These are phyloP conservation scores for Sisymbrium altissimum DNA, from an alignment of 345 rosid species.

Conservation along the genomic window DNA sequence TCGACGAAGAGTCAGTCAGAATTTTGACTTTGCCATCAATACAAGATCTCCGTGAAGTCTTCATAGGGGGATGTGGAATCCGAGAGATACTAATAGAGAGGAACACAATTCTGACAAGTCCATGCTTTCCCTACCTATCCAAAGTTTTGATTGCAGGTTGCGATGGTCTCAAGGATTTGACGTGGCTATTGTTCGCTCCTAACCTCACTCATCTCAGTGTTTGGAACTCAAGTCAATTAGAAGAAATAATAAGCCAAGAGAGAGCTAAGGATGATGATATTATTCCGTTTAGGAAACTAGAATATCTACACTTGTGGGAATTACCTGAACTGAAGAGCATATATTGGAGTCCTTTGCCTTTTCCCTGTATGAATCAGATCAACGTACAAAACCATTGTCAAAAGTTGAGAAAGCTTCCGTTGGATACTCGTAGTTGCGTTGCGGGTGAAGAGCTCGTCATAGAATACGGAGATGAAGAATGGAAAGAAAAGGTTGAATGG, in stretches of 20 bases:
- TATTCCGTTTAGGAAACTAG: neutral
- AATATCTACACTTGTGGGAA: neutral
- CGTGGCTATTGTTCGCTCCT: conserved; percentile 9
- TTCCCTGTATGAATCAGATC: neutral
- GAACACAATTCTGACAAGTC: neutral
- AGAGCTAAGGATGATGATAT: neutral
- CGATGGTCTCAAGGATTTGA: neutral
- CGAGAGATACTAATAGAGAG: neutral
- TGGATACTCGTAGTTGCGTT: neutral
- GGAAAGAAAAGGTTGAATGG: conserved; percentile 4
- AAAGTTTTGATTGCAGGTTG: no score
- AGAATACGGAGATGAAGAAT: neutral
- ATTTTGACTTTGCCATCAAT: neutral
- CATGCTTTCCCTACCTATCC: neutral
- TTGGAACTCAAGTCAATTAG: neutral
- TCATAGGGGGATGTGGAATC: neutral
- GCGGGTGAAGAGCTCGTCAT: neutral
- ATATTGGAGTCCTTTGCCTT: neutral
- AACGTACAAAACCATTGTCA: neutral
- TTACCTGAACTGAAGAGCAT: neutral
- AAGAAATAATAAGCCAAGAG: neutral
- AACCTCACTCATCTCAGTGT: neutral
- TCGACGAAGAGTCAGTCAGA: neutral
- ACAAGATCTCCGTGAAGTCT: neutral
- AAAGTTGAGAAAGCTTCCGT: neutral